Conservation (phyloP, 2,329 filamentous ascomycete genomes). For the Colletotrichum graminicola region DNA sequence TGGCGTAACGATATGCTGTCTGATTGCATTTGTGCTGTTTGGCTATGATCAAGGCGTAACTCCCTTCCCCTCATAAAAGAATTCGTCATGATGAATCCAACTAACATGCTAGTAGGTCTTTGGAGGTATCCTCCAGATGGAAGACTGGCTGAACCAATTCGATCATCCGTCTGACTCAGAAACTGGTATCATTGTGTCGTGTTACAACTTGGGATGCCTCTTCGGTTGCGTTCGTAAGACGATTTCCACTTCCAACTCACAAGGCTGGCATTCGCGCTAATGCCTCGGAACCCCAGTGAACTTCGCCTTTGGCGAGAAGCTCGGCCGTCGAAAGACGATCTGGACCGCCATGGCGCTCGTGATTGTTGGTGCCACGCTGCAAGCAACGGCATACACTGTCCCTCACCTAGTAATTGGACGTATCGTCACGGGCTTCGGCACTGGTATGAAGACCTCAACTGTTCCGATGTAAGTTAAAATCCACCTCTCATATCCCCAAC, state of each 20-base stretch:
- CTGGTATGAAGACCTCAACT: slow-evolving; percentile 52
- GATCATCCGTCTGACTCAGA: slow-evolving; percentile 46
- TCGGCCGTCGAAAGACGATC: slow-evolving; percentile 51
- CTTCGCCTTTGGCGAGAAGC: slow-evolving; percentile 50
- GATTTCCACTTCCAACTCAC: accelerated
- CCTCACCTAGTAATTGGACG: slow-evolving; percentile 58
- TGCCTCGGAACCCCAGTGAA: not conserved
- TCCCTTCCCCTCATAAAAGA: accelerated
- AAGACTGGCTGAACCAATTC: slow-evolving; percentile 54
- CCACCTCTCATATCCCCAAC: too few relatives aligned
- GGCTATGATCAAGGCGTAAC: slow-evolving; percentile 61
- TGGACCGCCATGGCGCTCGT: slow-evolving; percentile 50
- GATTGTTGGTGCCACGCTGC: slow-evolving; percentile 51
- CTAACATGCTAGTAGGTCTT: slow-evolving; percentile 48
- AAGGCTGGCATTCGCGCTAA: not conserved
- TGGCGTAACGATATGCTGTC: slow-evolving; percentile 28
- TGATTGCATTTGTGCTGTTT: slow-evolving; percentile 49
- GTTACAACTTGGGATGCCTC: slow-evolving; percentile 58
- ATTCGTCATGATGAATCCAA: too few relatives aligned
- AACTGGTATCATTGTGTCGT: slow-evolving; percentile 49
- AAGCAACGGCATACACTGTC: slow-evolving; percentile 51
- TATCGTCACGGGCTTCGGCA: slow-evolving; percentile 56
- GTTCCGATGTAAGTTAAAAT: slow-evolving; percentile 49
- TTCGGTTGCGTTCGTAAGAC: slow-evolving; percentile 50
- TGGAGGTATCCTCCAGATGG: slow-evolving; percentile 59